Percentiles rank a stretch among this genome's conserved stretches.
Conservation (phyloP, 768 basidiomycete species). For the Hygrocybe coccinea region DNA sequence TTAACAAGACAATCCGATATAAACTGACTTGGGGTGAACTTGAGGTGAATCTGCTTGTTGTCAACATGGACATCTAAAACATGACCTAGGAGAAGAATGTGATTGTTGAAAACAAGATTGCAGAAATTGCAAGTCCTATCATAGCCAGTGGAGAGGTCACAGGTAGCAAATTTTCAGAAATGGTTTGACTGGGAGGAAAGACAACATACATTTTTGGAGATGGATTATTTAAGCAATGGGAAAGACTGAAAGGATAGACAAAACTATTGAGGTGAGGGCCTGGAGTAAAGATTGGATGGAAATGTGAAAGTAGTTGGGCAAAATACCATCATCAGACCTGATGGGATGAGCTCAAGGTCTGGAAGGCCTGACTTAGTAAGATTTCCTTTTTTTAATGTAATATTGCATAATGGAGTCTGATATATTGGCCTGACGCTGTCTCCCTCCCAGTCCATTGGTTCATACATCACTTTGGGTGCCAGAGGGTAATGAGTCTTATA, state of each 20-base stretch:
- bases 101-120: neutral
- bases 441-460: constrained; percentile 21
- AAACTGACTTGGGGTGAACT: neutral
- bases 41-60: neutral
- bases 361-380: too few species aligned
- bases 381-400: too few species aligned
- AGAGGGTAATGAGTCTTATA: constrained; percentile 66
- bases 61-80: neutral
- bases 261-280: too few species aligned
- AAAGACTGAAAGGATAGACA: too few species aligned
- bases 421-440: constrained; percentile 20
- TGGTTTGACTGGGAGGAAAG: too few species aligned
- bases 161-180: neutral
- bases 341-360: too few species aligned
- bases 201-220: too few species aligned
- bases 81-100: neutral
- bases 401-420: constrained; percentile 11
- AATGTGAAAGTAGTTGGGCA: too few species aligned
- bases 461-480: constrained; percentile 48
- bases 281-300: too few species aligned
- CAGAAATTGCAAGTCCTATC: neutral
- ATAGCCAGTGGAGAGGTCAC: neutral
- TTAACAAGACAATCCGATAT: neutral
- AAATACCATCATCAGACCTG: too few species aligned
- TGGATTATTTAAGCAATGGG: too few species aligned